These are phyloP conservation scores for Myriosclerotinia duriaeana DNA, from an alignment of 2,329 filamentous ascomycete genomes.

Conservation along the genomic window DNA sequence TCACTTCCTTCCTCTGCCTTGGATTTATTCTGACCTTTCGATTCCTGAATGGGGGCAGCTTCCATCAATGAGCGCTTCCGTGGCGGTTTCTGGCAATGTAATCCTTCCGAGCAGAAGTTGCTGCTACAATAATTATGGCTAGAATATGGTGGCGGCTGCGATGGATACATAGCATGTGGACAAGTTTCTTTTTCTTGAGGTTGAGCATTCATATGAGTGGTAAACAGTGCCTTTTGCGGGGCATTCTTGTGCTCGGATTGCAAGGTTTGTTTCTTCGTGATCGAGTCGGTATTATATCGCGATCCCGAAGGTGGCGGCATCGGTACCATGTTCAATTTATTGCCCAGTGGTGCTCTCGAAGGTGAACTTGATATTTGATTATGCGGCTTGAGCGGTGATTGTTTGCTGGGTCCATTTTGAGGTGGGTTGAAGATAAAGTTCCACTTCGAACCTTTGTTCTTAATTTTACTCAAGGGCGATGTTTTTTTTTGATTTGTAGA, in stretches of 20 bases:
- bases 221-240: constrained; percentile 53
- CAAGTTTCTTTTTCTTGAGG: constrained; percentile 56
- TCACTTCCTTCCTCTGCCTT: constrained; percentile 53
- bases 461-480: constrained; percentile 46
- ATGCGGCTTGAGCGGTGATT: constrained; percentile 68
- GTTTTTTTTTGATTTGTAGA: constrained; percentile 31
- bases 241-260: constrained; percentile 56
- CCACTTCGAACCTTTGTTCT: constrained; percentile 47
- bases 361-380: constrained; percentile 58
- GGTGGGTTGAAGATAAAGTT: constrained; percentile 69
- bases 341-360: constrained; percentile 59
- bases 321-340: constrained; percentile 64
- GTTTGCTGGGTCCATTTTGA: constrained; percentile 49
- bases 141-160: constrained; percentile 47
- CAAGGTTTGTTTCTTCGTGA: constrained; percentile 63
- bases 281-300: constrained; percentile 61
- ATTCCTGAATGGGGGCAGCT: constrained; percentile 69
- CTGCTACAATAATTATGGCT: constrained; percentile 35
- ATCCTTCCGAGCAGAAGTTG: constrained; percentile 53
- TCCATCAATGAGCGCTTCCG: constrained; percentile 68
- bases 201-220: constrained; percentile 43
- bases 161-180: constrained; percentile 46
- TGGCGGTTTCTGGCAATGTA: constrained; percentile 51
- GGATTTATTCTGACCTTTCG: constrained; percentile 67
- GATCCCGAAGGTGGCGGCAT: constrained; percentile 64